Evolutionary conservation across 2,329 filamentous ascomycete genomes (phyloP), one percentile per base, ranked within the genome.

Genomic region (Venturia oleaginea): DNA sequence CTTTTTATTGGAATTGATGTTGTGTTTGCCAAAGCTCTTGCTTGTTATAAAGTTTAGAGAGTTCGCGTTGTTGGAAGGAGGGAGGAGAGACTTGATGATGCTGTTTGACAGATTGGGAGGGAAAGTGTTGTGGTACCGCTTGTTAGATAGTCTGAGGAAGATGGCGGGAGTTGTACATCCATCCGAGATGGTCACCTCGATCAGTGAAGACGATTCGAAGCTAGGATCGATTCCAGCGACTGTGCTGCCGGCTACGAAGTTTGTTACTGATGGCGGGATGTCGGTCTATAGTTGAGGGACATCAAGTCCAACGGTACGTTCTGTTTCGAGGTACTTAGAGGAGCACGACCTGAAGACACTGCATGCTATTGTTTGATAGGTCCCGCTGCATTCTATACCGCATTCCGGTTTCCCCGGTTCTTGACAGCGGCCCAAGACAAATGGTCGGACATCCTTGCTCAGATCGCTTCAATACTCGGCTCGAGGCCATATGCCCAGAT

Each of bases 11-110:
- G 62, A 7, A 71, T 76, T 59, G 75, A 75, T 24, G 70, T 76
- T 13, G 73, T 72, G 51, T 74, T 79, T 55, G 74, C 78, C n/a
- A 72, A 75, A 8, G 70, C 78, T 3, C 72, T 80, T 13, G 72
- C 71, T 65, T 76, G 74, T 64, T 75, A 71, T 69, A 76, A 70
- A 67, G 77, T 74, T 5, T 69, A 73, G 4, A 78, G 76, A 64
- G 72, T 80, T 62, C 80, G 78, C 70, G 73, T 80, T 65, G 75
- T 79, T 27, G 78, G 78, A 48, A 75, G 78, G 42, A 73, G 78
- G 34, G 68, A 71, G 37, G 73, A 76, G 54, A 74, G 75, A 61
- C 76, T 80, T 42, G 67, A 78, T 61, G 71, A 75, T 57, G 76
- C 77, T 22, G 74, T 75, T 59, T 67, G 69, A 6, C 68, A 68